A percentile compares a stretch with the other conserved stretches of the same genome.
Evolutionary conservation across 176 grass and related monocot genomes (phyloP).

Genomic region (Alopecurus myosuroides): DNA sequence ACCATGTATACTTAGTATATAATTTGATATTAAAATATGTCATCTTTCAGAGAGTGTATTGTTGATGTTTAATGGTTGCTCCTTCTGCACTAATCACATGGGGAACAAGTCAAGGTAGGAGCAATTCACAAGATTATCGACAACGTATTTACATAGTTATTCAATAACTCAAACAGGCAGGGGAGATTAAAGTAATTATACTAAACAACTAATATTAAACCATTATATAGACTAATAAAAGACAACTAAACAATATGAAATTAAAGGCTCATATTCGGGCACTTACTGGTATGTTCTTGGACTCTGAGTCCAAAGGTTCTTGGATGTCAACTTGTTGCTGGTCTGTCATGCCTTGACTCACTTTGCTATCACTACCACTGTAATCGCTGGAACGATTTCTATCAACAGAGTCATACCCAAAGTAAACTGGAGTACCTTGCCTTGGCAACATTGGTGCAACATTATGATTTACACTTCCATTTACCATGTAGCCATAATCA

Average conservation of each 20-base stretch:
- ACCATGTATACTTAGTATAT: not conserved
- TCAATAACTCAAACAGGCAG: not conserved
- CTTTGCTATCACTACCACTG: not conserved
- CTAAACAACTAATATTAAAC: not conserved
- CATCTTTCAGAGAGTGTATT: not conserved
- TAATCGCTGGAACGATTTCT: not conserved
- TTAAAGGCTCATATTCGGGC: not conserved
- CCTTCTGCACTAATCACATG: not conserved
- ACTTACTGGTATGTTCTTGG: constrained; percentile 22
- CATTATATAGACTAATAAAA: not conserved
- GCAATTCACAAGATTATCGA: not conserved
- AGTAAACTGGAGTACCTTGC: not conserved
- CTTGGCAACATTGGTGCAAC: not conserved
- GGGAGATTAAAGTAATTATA: not conserved
- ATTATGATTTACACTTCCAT: not conserved
- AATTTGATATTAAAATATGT: not conserved
- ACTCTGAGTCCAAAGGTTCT: constrained; percentile 17
- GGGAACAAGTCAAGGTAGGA: not conserved
- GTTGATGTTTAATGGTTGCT: not conserved
- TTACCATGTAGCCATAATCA: not conserved
- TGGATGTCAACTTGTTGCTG: not conserved
- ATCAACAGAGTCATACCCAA: not conserved
- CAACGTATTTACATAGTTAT: not conserved
- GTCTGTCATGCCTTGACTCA: not conserved
- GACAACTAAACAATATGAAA: not conserved